These are phyloP conservation scores for Rhododendron mucronatum DNA, from an alignment of 148 eudicot species.

Conservation along the genomic window DNA sequence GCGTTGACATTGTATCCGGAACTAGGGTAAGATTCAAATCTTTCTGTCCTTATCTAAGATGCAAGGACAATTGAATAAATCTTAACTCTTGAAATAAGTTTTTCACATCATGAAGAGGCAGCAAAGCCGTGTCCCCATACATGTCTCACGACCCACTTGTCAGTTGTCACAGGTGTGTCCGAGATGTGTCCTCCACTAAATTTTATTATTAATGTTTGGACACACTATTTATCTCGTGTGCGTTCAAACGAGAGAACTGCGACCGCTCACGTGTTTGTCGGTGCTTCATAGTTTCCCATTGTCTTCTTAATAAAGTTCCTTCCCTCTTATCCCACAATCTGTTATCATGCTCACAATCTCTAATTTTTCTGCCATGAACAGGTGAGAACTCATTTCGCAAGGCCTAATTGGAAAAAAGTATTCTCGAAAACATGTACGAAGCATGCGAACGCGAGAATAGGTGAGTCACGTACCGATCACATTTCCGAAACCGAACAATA, in stretches of 20 bases:
- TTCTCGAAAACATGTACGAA: constrained; percentile 62
- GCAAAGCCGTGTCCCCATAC: neutral
- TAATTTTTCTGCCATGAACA: constrained; percentile 14
- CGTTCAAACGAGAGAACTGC: neutral
- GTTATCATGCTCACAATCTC: neutral
- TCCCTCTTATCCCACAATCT: neutral
- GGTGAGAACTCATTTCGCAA: constrained; percentile 96
- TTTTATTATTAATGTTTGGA: neutral
- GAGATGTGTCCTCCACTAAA: neutral
- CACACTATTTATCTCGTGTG: neutral
- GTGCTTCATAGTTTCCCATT: neutral
- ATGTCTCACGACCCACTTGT: neutral
- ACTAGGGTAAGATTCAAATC: constrained; percentile 58
- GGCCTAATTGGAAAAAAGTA: constrained; percentile 96
- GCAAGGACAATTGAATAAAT: neutral
- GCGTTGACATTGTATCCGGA: constrained; percentile 89
- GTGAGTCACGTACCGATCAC: constrained; percentile 28
- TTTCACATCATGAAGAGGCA: neutral
- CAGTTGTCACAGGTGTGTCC: neutral
- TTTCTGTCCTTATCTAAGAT: neutral
- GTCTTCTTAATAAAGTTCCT: neutral
- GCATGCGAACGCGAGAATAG: constrained; percentile 85
- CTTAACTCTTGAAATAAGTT: too few relatives aligned
- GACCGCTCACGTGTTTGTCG: neutral
- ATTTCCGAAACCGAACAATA: neutral